Base-by-base conservation (phyloP, 257 asterid genomes). In the Ajuga chamaepitys region DNA sequence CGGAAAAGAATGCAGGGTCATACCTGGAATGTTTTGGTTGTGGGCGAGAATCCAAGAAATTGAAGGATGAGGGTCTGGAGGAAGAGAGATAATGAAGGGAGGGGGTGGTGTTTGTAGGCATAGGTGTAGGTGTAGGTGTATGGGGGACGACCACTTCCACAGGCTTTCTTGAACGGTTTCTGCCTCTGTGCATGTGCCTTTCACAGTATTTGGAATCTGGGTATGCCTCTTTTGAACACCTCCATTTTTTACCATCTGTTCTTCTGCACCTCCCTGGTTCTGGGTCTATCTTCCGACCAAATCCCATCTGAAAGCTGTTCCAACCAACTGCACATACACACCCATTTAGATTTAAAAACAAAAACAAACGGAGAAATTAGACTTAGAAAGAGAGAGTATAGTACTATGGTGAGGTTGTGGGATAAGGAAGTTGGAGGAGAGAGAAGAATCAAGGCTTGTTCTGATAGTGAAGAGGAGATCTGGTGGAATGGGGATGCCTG, bases 151-250 rank as follows among this genome's bases (percentile, higher is more conserved):
- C 70, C 25, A 58, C 72, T 91, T 88, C 98, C 95, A 91, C 98
- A 91, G 98, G 98, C 98, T 92, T 92, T 92, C 97, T 93, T 93
- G 98, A 93, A 93, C 98, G 98, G 85, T 89, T 93, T 77, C 97
- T 87, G 82, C 98, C 97, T 80, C 98, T 81, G 74, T 93, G 98
- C 98, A 93, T 93, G 93, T 93, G 98, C 44, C 98, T 82, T 42
- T 93, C 98, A 70, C 98, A 93, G 91, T 93, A 93, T 77, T 93
- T 93, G 28, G 98, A 93, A 80, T 93, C 98, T 13, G 96, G 89
- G 57, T 83, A 89, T 0, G 97, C 97, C 70, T 89, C 97, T 73
- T 92, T 92, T 0, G 98, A 87, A 66, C 98, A 92, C 52, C 98
- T 77, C 98, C 98, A 92, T 37, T 92, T 92, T 75, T 92, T 92